Evolutionary conservation across 176 grass and related monocot genomes (phyloP), one percentile per base, ranked within the genome.

Genomic region (Bonia amplexicaulis): DNA sequence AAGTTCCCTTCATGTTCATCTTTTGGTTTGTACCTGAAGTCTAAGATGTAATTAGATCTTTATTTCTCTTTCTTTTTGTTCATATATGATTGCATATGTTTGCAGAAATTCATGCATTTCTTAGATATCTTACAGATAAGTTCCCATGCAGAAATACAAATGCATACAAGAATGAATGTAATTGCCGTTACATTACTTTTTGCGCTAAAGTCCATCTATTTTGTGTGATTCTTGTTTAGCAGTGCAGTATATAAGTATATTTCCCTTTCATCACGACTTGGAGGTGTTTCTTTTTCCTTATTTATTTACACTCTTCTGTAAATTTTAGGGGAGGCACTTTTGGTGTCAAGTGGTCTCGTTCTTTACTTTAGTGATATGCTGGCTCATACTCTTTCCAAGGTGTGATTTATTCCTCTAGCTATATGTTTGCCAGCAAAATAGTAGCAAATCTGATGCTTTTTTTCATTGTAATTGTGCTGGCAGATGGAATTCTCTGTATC

Each of bases 1-100:
- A 94, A 89, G 69, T 99, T 96, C 25, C 96, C 96, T 69, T 96
- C 88, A 78, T 99, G 96, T 65, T 83, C 96, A 92, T 99, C 93
- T 89, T 87, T 99, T 89, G 96, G 96, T 99, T 89, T 87, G 91
- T 92, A 90, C 74, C 85, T 87, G 83, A 92, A 69, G 69, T 84
- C 83, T 88, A 88, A 84, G 83, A 87, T 88, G 84, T 87, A 69
- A 65, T 81, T 78, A 75, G 41, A 70, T 77, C 46, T 74, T 84
- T 71, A 19, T 91, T 90, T 60, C 45, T 45, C 15, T 79, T 17
- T 46, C 29, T 76, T 74, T 79, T 58, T 42, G 6, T 65, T 68
- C 9, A 37, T 83, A 55, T 52, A 5, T 48, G 6, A 65, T 78
- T 79, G 44, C 57, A 82, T 59, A 26, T 83, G 48, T 62, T 83